These are phyloP conservation scores for Sordariomycetes sp. DNA, from an alignment of 2,329 filamentous ascomycete genomes.

Conservation along the genomic window DNA sequence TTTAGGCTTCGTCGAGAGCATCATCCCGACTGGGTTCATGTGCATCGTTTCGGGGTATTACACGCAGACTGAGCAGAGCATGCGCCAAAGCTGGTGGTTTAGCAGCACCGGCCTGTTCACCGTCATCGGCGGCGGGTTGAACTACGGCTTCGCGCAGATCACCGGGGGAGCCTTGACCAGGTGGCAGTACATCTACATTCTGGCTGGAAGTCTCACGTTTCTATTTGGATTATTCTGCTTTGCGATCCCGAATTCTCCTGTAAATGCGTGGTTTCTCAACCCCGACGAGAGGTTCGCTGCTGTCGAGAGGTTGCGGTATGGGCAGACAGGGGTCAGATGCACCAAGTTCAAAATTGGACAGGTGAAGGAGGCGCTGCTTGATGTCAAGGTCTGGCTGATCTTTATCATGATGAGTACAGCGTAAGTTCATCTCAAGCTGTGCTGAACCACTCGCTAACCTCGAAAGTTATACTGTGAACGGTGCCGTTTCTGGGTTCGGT, in stretches of 20 bases:
- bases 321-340: constrained; percentile 38
- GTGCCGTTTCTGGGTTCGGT: constrained; percentile 61
- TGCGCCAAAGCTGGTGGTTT: constrained; percentile 41
- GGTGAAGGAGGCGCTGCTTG: constrained; percentile 33
- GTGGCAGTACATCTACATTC: constrained; percentile 47
- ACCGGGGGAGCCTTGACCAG: constrained; percentile 27
- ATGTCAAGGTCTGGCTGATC: constrained; percentile 41
- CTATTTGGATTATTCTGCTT: constrained; percentile 43
- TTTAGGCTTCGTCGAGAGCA: constrained; percentile 35
- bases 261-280: constrained; percentile 46
- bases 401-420: constrained; percentile 43
- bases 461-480: constrained; percentile 51
- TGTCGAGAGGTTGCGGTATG: constrained; percentile 36
- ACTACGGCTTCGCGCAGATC: constrained; percentile 42
- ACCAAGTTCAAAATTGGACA: constrained; percentile 36
- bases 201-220: constrained; percentile 38
- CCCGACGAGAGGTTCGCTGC: constrained; percentile 39
- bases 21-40: constrained; percentile 41
- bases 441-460: not conserved
- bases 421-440: constrained; percentile 13
- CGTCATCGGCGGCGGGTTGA: constrained; percentile 36
- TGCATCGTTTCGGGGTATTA: constrained; percentile 38
- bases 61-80: constrained; percentile 37
- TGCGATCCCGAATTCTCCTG: constrained; percentile 42
- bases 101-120: constrained; percentile 31